Evolutionary conservation across 2,329 filamentous ascomycete genomes (phyloP), one percentile per base, ranked within the genome.

Genomic region (Cytospora leucostoma): DNA sequence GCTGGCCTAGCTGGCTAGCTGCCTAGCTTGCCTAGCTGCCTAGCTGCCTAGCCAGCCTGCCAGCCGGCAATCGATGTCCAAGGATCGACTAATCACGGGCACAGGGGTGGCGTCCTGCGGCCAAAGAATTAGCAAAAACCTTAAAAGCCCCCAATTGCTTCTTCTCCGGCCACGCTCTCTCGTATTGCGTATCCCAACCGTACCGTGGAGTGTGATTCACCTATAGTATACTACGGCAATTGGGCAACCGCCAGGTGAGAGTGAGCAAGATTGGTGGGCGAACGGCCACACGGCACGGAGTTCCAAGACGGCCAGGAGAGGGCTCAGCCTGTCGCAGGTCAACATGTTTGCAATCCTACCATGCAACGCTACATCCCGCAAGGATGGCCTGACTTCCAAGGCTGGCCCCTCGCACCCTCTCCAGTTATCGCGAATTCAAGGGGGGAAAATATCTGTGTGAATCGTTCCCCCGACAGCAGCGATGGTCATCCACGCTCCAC

Each of bases 301-400:
- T 21, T 47, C 54, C 49, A 52, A 37, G n/a, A n/a, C n/a, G n/a
- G n/a, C n/a, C n/a, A n/a, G n/a, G n/a, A n/a, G 27, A 54, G 55
- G 61, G 49, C 37, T 47, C 60, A 58, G 54, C 44, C 32, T 34
- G 54, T 19, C 40, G 61, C 32, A 54, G 51, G 59, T 63, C 56
- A n/a, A 55, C 33, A 63, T 59, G 50, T 55, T 33, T 21, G 49
- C 49, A 54, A 56, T 56, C 40, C 56, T 54, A 60, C 56, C 58
- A 38, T 59, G 52, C 35, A 50, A 60, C 56, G 56, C 52, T 35
- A 49, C 51, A 40, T 52, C 21, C 52, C 49, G 57, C 59, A 56
- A 40, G 62, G 62, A 32, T 64, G 53, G 54, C 53, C 62, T 56
- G 59, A 58, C 50, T 61, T n/a, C n/a, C n/a, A n/a, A n/a, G n/a